phyloP scores from a whole-genome alignment of 1,139 yeast genomes.

The Taphrina betulina region DNA sequence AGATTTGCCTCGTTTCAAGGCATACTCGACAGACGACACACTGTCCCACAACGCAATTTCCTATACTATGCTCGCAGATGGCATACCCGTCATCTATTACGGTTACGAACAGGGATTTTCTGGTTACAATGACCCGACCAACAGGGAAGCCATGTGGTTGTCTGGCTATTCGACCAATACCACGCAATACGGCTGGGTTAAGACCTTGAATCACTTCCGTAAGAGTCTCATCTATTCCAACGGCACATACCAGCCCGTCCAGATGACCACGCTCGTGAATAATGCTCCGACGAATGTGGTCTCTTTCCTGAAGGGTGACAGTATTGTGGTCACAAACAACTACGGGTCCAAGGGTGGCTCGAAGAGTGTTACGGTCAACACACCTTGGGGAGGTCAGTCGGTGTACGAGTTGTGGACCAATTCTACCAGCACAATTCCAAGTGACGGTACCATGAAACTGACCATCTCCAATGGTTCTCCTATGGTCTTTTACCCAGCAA shows the following conservation, averaged over 20 bases:
- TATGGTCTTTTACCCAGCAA: constrained; percentile 3
- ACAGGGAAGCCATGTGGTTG: constrained; percentile 33
- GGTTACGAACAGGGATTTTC: constrained; percentile 33
- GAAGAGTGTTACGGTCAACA: not conserved
- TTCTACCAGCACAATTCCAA: constrained; percentile 3
- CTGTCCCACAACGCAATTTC: constrained; percentile 14
- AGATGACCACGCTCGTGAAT: too few species aligned
- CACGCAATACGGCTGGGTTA: constrained; percentile 13
- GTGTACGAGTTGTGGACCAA: constrained; percentile 3
- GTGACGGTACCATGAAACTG: not conserved
- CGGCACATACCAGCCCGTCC: not conserved
- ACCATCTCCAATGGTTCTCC: constrained; percentile 9
- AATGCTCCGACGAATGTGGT: not conserved
- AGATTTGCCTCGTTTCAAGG: constrained; percentile 32
- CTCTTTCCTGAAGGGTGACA: not conserved
- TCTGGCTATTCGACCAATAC: constrained; percentile 18
- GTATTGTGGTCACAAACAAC: constrained; percentile 2
- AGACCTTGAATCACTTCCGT: constrained; percentile 18
- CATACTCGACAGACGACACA: constrained; percentile 18
- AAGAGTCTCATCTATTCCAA: constrained; percentile 7
- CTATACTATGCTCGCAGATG: constrained; percentile 22
- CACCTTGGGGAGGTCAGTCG: not conserved
- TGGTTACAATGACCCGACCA: constrained; percentile 32
- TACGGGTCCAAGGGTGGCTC: not conserved
- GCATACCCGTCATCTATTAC: constrained; percentile 34